Evolutionary conservation across 495 filamentous ascomycete species (phyloP).

Genomic region (Letharia columbiana): DNA sequence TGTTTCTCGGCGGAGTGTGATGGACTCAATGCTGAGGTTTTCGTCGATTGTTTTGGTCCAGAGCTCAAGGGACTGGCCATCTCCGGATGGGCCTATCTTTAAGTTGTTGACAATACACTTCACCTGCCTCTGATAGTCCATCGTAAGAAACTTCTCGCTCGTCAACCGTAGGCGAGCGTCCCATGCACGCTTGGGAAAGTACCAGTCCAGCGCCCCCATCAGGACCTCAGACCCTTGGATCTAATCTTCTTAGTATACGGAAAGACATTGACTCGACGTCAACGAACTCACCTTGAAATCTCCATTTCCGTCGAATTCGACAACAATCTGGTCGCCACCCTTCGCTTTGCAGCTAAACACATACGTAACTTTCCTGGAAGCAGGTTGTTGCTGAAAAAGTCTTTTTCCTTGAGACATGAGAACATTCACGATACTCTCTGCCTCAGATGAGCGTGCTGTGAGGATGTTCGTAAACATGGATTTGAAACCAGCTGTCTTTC

Average conservation of each 20-base stretch:
- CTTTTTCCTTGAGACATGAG: slow-evolving; percentile 24
- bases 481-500: not conserved
- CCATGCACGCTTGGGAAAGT: slow-evolving; percentile 40
- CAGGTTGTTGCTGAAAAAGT: slow-evolving; percentile 31
- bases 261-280: not conserved
- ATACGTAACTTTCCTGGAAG: slow-evolving; percentile 36
- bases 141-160: not conserved
- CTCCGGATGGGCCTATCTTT: not conserved
- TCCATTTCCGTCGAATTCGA: slow-evolving; percentile 42
- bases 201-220: slow-evolving; percentile 32
- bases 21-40: slow-evolving; percentile 17
- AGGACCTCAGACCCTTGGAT: slow-evolving; percentile 12
- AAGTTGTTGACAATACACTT: slow-evolving; percentile 7
- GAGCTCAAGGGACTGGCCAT: not conserved
- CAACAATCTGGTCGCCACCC: slow-evolving; percentile 30
- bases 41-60: slow-evolving; percentile 16
- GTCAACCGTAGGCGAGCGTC: slow-evolving; percentile 31
- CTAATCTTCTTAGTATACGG: not conserved
- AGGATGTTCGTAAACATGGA: slow-evolving; percentile 25
- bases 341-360: slow-evolving; percentile 40
- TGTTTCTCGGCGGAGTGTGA: slow-evolving; percentile 19
- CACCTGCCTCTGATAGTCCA: slow-evolving; percentile 2
- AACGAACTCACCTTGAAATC: slow-evolving; percentile 22
- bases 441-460: slow-evolving; percentile 33
- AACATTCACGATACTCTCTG: slow-evolving; percentile 34